Evolutionary conservation across 2,329 filamentous ascomycete genomes (phyloP), one percentile per base, ranked within the genome.

Genomic region (Botryosphaeria dothidea): DNA sequence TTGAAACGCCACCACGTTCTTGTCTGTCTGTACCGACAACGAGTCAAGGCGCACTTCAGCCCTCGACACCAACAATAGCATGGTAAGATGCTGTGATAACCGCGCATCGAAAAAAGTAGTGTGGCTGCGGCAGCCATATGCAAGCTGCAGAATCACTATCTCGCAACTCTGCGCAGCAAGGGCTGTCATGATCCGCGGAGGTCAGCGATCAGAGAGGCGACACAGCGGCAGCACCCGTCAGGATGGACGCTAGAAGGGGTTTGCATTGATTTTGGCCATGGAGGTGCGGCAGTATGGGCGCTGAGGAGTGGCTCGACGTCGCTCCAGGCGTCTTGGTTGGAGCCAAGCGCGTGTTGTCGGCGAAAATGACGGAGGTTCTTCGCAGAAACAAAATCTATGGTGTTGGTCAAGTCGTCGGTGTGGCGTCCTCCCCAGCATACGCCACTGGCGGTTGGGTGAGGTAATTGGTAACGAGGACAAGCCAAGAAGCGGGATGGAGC

Each of bases 281-380:
- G 4, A 48, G 3, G 45, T 25, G 45, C 45, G 25, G 46, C 11
- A 17, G 21, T 29, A n/a, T 29, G 46, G 2, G 23, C 15, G 54
- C 23, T 23, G 54, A 29, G 36, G n/a, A 15, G 34, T n/a, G 52
- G 52, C n/a, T 19, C 36, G 36, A 25, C 54, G 36, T 58, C 36
- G 54, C 21, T 3, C 19, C 8, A 27, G 34, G 15, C 13, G 17
- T 43, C 15, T 43, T 58, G 54, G 38, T 58, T 19, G 54, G 54
- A 34, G 51, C 51, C 21, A 41, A 56, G 51, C 9, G 34, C 8
- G 23, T 17, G 21, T 34, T 34, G 54, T 41, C 54, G 54, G 54
- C 36, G 54, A 58, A 45, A 58, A 58, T 29, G 54, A n/a, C 54
- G 54, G 54, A 21, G 36, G 21, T 27, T 58, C 36, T 43, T 58